Base-by-base conservation (phyloP, 2,329 filamentous ascomycete species). In the Penicillium sp. region DNA sequence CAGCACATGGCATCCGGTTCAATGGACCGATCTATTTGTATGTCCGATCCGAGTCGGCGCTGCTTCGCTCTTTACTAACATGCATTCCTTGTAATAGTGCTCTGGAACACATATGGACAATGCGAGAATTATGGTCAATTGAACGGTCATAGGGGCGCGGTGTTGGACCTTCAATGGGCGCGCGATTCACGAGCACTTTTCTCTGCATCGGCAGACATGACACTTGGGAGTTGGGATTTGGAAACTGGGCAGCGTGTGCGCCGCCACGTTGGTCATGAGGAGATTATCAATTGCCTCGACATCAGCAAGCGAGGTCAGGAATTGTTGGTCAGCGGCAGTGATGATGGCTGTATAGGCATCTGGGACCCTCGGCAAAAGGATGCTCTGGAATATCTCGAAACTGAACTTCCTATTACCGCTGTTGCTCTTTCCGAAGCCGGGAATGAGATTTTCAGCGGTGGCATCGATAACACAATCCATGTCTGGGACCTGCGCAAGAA, bases 401-500 rank as follows among this genome's bases (percentile, higher is more conserved):
- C 89, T 0, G 84, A 92, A 44, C 94, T 93, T 44, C 92, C 92
- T 1, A 80, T 98, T 39, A 96, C 92, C 2, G 85, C 90, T 0
- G 79, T 96, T 4, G 86, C 88, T 11, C 72, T 96, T n/a, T 83
- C 89, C 0, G 88, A 95, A 61, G 88, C 90, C 1, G 92, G 92
- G 12, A 95, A 95, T 61, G 92, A 96, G 67, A 79, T 98, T 16
- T 98, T 92, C 64, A 84, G 85, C 5, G 90, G 90, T 31, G 85
- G 89, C 14, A 95, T 98, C 52, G 92, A 96, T 68, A 95, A 96
- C 59, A 88, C 93, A 54, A 94, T 98, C 61, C 87, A 89, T 55
- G 89, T 94, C 13, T 98, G 92, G 90, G 92, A 98, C 65, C 69
- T 96, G 57, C 80, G 92, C 50, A 96, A 95, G 71, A 88, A 93